Percentiles rank a stretch among this genome's conserved stretches.
Conservation (phyloP, 2,329 filamentous ascomycete species). For the Microsporum canis region DNA sequence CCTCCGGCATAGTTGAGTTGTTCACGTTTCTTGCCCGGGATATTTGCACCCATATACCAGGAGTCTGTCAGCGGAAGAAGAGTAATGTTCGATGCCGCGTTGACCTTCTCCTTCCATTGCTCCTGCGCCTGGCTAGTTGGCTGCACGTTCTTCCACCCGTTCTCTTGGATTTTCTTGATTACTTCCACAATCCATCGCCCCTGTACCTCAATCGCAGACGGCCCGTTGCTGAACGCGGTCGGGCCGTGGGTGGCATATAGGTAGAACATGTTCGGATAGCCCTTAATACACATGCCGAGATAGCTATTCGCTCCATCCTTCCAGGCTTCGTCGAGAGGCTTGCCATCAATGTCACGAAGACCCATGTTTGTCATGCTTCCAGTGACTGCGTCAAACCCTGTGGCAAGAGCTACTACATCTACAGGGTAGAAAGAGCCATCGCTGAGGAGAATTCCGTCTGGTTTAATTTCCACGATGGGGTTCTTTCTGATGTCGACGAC, state of each 20-base stretch:
- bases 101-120: conserved; percentile 41
- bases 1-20: conserved; percentile 37
- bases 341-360: conserved; percentile 21
- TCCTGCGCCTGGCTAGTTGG: conserved; percentile 37
- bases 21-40: conserved; percentile 47
- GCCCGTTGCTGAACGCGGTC: conserved; percentile 46
- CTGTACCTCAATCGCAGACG: conserved; percentile 43
- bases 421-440: conserved; percentile 29
- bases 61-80: conserved; percentile 40
- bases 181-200: conserved; percentile 44
- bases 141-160: conserved; percentile 43
- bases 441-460: conserved; percentile 30
- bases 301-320: conserved; percentile 27
- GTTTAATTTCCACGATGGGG: conserved; percentile 31
- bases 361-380: conserved; percentile 29
- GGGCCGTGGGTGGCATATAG: conserved; percentile 47
- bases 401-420: conserved; percentile 32
- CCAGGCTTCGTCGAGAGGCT: conserved; percentile 28
- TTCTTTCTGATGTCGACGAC: conserved; percentile 37
- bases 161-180: conserved; percentile 39
- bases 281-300: conserved; percentile 19
- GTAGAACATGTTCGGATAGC: conserved; percentile 42
- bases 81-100: conserved; percentile 36
- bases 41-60: conserved; percentile 47
- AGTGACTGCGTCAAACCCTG: conserved; percentile 32